These are phyloP conservation scores for Tulasnella sp. DNA, from an alignment of 768 basidiomycete species.

Conservation along the genomic window DNA sequence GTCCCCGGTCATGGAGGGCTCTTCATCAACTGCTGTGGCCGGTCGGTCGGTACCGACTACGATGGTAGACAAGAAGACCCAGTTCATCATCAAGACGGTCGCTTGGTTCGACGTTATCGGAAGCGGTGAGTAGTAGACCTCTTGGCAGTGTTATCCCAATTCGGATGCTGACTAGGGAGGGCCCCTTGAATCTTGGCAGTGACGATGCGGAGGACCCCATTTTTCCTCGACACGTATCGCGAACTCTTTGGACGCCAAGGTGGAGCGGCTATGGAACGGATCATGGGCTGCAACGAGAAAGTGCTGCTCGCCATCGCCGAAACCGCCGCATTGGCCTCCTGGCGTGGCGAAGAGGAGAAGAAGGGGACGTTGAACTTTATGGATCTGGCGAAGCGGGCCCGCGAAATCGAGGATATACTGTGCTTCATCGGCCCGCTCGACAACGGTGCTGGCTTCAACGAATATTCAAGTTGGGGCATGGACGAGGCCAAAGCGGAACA, in stretches of 20 bases:
- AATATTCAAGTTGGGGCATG: constrained; percentile 29
- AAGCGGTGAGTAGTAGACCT: constrained; percentile 51
- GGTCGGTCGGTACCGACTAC: neutral
- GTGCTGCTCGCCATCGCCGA: constrained; percentile 75
- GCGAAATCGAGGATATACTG: constrained; percentile 33
- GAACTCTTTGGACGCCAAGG: constrained; percentile 48
- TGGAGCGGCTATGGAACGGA: constrained; percentile 67
- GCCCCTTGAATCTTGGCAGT: neutral
- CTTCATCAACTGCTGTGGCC: constrained; percentile 6
- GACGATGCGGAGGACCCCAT: constrained; percentile 47
- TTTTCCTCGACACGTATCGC: constrained; percentile 55
- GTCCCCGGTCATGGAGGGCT: neutral
- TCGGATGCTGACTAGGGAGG: neutral
- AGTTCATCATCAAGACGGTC: constrained; percentile 75
- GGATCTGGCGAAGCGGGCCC: constrained; percentile 54
- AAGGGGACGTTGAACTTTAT: constrained; percentile 51
- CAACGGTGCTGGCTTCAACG: constrained; percentile 24
- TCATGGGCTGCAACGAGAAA: constrained; percentile 82
- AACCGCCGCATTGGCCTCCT: constrained; percentile 59
- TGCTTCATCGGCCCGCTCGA: constrained; percentile 16
- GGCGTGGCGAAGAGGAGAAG: constrained; percentile 50
- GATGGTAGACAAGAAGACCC: constrained; percentile 36
- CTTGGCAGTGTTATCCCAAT: neutral
- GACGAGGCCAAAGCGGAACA: constrained; percentile 24
- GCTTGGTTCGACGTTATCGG: constrained; percentile 88